phyloP scores from a whole-genome alignment of 495 filamentous ascomycete species.

The Podospora didyma region DNA sequence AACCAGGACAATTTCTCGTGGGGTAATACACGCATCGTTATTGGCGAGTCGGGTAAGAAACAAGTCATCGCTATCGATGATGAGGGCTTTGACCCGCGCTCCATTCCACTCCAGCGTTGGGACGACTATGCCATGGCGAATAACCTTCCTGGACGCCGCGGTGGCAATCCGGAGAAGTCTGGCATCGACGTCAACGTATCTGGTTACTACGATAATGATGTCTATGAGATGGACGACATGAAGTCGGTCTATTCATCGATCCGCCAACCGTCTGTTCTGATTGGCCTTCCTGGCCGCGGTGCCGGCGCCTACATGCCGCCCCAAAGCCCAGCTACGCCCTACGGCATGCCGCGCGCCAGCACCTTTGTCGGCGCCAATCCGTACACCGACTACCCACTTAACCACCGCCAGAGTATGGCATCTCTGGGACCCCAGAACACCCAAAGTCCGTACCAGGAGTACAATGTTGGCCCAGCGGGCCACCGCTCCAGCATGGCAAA shows the following conservation, averaged over 20 bases:
- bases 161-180: conserved; percentile 64
- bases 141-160: conserved; percentile 86
- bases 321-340: conserved; percentile 64
- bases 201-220: conserved; percentile 64
- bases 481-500: conserved; percentile 19
- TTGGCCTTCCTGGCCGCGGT: conserved; percentile 70
- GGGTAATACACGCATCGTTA: conserved; percentile 97
- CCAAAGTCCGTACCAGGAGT: conserved; percentile 49
- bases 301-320: conserved; percentile 67
- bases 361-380: conserved; percentile 29
- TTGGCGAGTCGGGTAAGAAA: conserved; percentile 88
- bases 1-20: conserved; percentile 97
- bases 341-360: conserved; percentile 48
- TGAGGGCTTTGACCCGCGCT: conserved; percentile 82
- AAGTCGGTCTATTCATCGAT: conserved; percentile 93
- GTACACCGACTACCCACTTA: conserved; percentile 37
- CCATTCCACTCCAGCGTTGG: conserved; percentile 92
- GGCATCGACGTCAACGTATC: conserved; percentile 31
- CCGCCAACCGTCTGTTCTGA: conserved; percentile 88
- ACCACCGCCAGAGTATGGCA: conserved; percentile 46
- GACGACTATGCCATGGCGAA: conserved; percentile 94
- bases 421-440: conserved; percentile 45
- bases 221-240: conserved; percentile 95
- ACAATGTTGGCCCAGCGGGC: not conserved
- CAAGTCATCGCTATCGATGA: conserved; percentile 84